phyloP scores from a whole-genome alignment of 371 early-diverging fungal genomes.

The Mucor ambiguus region DNA sequence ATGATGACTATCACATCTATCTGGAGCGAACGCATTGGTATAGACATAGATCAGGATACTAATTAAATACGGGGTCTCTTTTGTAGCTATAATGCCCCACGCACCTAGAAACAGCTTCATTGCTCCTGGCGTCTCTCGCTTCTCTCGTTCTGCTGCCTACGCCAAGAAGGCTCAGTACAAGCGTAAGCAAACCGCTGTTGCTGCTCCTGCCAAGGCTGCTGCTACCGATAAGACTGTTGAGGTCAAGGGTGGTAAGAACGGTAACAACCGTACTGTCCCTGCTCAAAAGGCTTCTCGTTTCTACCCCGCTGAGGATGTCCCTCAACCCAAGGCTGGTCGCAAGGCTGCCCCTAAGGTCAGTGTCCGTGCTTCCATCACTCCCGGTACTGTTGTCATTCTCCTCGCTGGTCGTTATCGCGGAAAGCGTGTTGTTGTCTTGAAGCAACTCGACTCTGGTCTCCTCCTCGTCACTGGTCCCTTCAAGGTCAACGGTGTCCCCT shows the following conservation, averaged over 20 bases:
- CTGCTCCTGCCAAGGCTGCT: constrained; percentile 54
- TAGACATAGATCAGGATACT: not conserved
- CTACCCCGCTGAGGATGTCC: constrained; percentile 88
- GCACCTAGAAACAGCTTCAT: constrained; percentile 78
- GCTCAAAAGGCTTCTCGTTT: constrained; percentile 75
- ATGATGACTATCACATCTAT: not conserved
- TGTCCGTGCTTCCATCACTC: constrained; percentile 90
- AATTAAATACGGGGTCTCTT: not conserved
- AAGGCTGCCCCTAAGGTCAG: constrained; percentile 76
- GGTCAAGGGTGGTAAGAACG: constrained; percentile 86
- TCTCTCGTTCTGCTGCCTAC: constrained; percentile 75
- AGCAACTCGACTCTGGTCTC: constrained; percentile 93
- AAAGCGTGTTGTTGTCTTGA: constrained; percentile 98
- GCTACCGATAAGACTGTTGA: constrained; percentile 69
- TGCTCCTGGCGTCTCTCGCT: constrained; percentile 82
- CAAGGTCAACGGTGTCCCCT: constrained; percentile 97
- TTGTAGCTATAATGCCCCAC: constrained; percentile 28
- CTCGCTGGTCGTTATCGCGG: constrained; percentile 95
- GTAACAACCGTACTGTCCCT: constrained; percentile 74
- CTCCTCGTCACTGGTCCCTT: constrained; percentile 96
- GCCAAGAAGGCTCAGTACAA: constrained; percentile 87
- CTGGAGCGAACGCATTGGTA: not conserved
- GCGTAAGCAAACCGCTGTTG: constrained; percentile 64
- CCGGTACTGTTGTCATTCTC: constrained; percentile 97
- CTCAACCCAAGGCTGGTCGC: constrained; percentile 76